Evolutionary conservation across 1,284 basidiomycete genomes (phyloP).

Genomic region (Papiliotrema fonsecae): DNA sequence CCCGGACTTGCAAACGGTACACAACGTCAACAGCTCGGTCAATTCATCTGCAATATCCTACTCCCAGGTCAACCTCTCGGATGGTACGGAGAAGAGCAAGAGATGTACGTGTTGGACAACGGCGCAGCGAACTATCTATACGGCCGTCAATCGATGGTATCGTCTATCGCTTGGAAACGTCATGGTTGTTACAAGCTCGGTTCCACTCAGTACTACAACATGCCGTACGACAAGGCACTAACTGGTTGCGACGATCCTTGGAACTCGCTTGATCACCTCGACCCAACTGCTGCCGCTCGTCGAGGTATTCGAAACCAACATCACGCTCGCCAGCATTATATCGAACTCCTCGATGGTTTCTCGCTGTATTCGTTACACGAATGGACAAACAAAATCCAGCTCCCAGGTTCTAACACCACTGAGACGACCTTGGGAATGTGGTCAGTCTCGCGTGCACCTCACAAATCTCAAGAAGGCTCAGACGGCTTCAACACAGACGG

Average conservation of each 20-base stretch:
- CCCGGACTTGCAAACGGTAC: constrained; percentile 77
- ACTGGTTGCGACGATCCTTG: constrained; percentile 78
- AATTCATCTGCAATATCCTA: constrained; percentile 70
- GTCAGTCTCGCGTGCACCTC: constrained; percentile 66
- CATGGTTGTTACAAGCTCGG: constrained; percentile 87
- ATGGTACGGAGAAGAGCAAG: constrained; percentile 85
- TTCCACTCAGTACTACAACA: constrained; percentile 83
- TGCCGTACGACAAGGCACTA: constrained; percentile 70
- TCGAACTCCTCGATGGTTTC: constrained; percentile 75
- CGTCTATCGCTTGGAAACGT: constrained; percentile 77
- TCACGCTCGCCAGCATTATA: constrained; percentile 63
- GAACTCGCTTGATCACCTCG: constrained; percentile 88
- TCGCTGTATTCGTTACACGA: constrained; percentile 71
- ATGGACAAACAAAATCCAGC: constrained; percentile 69
- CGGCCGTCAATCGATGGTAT: constrained; percentile 85
- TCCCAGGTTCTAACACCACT: constrained; percentile 75
- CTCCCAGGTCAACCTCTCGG: constrained; percentile 82
- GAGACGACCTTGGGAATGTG: constrained; percentile 79
- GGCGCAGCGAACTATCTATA: constrained; percentile 75
- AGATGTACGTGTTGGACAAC: constrained; percentile 74
- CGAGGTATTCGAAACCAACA: constrained; percentile 69
- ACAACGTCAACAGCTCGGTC: constrained; percentile 64
- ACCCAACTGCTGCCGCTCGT: constrained; percentile 73
- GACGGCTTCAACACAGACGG: constrained; percentile 48
- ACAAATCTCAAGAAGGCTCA: constrained; percentile 53